Base-by-base conservation (phyloP, 75 land plant species). In the Isoetes taiwanensis region DNA sequence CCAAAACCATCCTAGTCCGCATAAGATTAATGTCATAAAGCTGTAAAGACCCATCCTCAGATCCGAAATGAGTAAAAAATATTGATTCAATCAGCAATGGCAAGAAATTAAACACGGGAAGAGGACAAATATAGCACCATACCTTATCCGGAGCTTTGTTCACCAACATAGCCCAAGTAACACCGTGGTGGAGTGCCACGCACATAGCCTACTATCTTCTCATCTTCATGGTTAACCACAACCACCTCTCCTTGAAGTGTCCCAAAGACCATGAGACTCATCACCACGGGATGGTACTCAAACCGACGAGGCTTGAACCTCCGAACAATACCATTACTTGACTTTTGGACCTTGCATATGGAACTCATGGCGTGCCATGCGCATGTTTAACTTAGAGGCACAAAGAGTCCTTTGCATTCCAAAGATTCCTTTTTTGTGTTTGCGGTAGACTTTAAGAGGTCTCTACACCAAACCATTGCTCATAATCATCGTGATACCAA, bases 1-100 rank as follows among this genome's bases (percentile, higher is more conserved):
- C 57, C 6, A 37, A 21, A 42, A 34, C 52, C 38, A 64, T 32
- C 25, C 61, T 56, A 56, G 78, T 59, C 32, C 72, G 70, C 79
- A 75, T 75, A 40, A 71, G 76, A 20, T 63, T 54, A 20, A 80
- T 70, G 41, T 82, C 85, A 68, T 82, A 83, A 12, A 86, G 59
- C 64, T 78, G 79, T 48, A 86, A 57, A 12, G 69, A 68, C 53
- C 91, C 91, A 68, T 83, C 80, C 54, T 86, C 91, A 25, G 91
- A 83, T n/a, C 91, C 91, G 91, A 83, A 62, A 86, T 77, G 34
- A 86, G 78, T 86, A n/a, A n/a, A n/a, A n/a, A n/a, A n/a, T n/a
- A n/a, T n/a, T n/a, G n/a, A n/a, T 86, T 76, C 58, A 32, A 28
- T 57, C 27, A 43, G 30, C 28, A 28, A 42, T 55, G 50, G 34